phyloP scores from a whole-genome alignment of 2,329 filamentous ascomycete genomes.

The Amylocarpus encephaloides region DNA sequence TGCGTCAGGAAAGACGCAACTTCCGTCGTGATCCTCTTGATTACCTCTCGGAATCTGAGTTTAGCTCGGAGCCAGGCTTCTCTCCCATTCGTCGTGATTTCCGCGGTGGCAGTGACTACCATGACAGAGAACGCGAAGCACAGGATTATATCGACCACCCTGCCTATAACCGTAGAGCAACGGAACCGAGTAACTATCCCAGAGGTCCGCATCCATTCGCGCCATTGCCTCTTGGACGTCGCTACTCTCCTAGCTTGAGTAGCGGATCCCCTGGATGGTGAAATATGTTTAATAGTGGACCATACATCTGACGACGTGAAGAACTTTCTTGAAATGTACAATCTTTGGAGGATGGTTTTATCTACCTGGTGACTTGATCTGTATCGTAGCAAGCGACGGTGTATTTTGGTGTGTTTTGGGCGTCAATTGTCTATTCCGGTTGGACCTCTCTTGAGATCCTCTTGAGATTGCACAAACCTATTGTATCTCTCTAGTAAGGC shows the following conservation, averaged over 20 bases:
- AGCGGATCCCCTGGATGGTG: slow-evolving; percentile 9
- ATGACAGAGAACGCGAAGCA: slow-evolving; percentile 11
- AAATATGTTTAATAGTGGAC: not conserved
- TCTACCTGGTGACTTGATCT: slow-evolving; percentile 1
- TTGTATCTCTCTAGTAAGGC: not conserved
- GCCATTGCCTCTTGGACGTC: slow-evolving; percentile 12
- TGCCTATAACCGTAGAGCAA: slow-evolving; percentile 7
- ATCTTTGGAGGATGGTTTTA: not conserved
- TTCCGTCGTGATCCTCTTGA: not conserved
- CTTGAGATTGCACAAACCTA: not conserved
- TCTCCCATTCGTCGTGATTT: slow-evolving; percentile 4
- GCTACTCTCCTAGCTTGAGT: slow-evolving; percentile 8
- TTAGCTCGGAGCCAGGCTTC: slow-evolving; percentile 4
- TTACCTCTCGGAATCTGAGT: not conserved
- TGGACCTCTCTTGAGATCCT: not conserved
- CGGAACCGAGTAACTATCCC: slow-evolving; percentile 5
- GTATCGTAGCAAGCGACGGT: not conserved
- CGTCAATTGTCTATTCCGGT: not conserved
- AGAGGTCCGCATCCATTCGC: slow-evolving; percentile 12
- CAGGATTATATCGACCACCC: slow-evolving; percentile 20
- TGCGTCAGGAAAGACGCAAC: not conserved
- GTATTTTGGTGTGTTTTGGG: not conserved
- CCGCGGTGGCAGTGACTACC: not conserved
- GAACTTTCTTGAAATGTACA: not conserved
- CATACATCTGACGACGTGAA: not conserved